phyloP scores from a whole-genome alignment of 768 basidiomycete species.

The Kwoniella sp. region DNA sequence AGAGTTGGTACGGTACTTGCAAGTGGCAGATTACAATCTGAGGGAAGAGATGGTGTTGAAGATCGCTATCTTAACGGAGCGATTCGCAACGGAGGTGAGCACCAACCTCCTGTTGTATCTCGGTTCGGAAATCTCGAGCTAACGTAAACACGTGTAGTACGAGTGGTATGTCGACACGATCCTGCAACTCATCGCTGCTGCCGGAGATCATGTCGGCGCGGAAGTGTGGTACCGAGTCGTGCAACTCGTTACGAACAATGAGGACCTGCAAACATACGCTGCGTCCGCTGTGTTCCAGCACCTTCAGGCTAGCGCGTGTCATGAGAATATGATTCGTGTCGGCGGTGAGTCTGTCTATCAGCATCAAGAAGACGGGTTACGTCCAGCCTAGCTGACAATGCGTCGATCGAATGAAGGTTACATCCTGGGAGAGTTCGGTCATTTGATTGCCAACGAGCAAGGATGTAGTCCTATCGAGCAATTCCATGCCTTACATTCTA shows the following conservation, averaged over 20 bases:
- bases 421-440: constrained; percentile 96
- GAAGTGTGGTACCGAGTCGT: constrained; percentile 99
- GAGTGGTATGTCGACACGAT: constrained; percentile 99
- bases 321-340: constrained; percentile 75
- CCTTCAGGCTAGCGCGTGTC: constrained; percentile 77
- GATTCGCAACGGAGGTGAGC: constrained; percentile 76
- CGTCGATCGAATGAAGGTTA: constrained; percentile 65
- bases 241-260: constrained; percentile 97
- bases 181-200: constrained; percentile 89
- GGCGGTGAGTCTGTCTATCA: constrained; percentile 64
- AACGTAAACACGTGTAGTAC: constrained; percentile 60
- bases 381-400: neutral
- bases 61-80: constrained; percentile 97
- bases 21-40: constrained; percentile 93
- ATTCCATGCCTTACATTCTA: constrained; percentile 86
- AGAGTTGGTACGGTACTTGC: constrained; percentile 88
- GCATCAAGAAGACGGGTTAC: too few relatives aligned
- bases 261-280: constrained; percentile 94
- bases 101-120: neutral
- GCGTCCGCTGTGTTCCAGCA: constrained; percentile 89
- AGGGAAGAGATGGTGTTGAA: constrained; percentile 99
- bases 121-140: neutral
- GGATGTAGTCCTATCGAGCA: constrained; percentile 94
- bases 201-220: constrained; percentile 97
- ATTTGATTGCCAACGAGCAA: constrained; percentile 90